Evolutionary conservation across 495 filamentous ascomycete species (phyloP), one percentile per base, ranked within the genome.

Genomic region (Pyronema omphalodes): DNA sequence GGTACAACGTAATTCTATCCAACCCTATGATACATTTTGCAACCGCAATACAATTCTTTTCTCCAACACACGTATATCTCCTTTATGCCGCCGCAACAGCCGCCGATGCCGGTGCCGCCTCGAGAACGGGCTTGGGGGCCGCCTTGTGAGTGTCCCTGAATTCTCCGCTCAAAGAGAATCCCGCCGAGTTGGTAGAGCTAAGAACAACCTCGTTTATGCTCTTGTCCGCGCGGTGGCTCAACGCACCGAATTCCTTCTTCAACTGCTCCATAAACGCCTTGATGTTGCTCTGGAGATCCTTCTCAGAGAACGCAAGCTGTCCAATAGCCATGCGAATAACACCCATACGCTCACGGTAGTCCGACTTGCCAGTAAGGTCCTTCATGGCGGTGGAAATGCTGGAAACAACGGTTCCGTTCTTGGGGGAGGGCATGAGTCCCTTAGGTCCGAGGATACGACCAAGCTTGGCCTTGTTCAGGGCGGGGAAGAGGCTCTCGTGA

Each of bases 131-230:
- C 23, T 29, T 29, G 23, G 23, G 23, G 23, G 23, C 39, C 39
- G 11, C 39, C 39, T 17, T 41, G 11, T 12, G 6, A 41, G 15
- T 19, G 1, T 9, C 15, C 52, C 67, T 76, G 69, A 91, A 84
- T 34, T 76, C 74, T 45, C 89, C 91, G 57, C 78, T 91, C 62
- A 98, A 68, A 62, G 77, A 82, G 73, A 98, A 84, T 3, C 88
- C 91, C 4, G 88, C 84, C 19, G 80, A 82, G 64, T 84, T 69
- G 33, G 88, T 93, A 0, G 88, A 86, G 70, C 85, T 87, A 60
- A 98, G 71, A n/a, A 94, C 88, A 62, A 98, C 86, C 71, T 98
- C 93, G 60, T 86, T 78, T 45, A 98, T 71, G 44, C 84, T 76
- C 75, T 98, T 98, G 52, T 71, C 73, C 37, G 83, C 74, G 57